Base-by-base conservation (phyloP, 768 basidiomycete genomes). In the Rhodotorula graminis region DNA sequence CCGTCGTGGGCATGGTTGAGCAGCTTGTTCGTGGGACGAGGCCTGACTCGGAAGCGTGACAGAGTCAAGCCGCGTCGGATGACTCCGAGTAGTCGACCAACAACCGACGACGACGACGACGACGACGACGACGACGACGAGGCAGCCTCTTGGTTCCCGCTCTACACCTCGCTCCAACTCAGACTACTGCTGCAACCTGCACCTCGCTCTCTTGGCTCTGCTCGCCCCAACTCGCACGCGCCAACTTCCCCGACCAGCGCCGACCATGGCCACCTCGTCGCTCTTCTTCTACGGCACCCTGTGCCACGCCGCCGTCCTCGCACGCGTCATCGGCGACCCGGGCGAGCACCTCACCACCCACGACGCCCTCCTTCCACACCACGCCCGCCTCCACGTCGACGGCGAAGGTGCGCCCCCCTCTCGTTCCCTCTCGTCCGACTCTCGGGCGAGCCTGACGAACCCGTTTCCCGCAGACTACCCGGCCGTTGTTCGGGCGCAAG, bases 241-340 rank as follows among this genome's bases (percentile, higher is more conserved):
- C n/a, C n/a, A n/a, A n/a, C n/a, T n/a, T n/a, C n/a, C 31, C 55
- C 10, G 16, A 31, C 10, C 29, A 15, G 23, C 55, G 29, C 1
- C 53, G 53, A 18, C 18, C 57, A 1, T 15, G 3, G 37, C 25
- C 18, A 11, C 11, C 58, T 3, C 33, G 19, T 94, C 93, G 81
- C 90, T 92, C 83, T 93, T 94, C 65, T 75, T 75, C 68, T 75
- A 75, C 81, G 94, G 94, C 21, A 95, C 91, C 0, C 83, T 97
- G 31, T 88, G 94, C 84, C 91, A 93, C 77, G 92, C 93, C 12
- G 86, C 86, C 62, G 89, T 97, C 77, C 83, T 96, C 52, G 85
- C 84, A 69, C 83, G 88, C 29, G 92, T 96, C 14, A 87, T 96
- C 57, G 84, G 84, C 14, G 88, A 90, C 76, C 83, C 87, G 58